Evolutionary conservation across 2,329 filamentous ascomycete species (phyloP).

Genomic region (Penicillium oxalicum): DNA sequence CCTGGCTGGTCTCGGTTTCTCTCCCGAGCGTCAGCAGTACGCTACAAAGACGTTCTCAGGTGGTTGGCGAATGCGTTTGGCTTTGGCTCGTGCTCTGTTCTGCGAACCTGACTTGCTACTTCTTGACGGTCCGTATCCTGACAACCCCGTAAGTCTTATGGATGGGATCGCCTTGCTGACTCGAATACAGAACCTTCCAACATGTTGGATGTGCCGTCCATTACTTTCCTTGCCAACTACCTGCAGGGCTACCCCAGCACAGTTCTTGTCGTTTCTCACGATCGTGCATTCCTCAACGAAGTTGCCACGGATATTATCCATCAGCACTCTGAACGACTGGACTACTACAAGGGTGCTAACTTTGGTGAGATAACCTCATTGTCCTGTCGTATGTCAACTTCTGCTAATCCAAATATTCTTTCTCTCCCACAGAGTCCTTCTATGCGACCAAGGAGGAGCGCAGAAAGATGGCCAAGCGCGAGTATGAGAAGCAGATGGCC

Average conservation of each 20-base stretch:
- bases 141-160: neutral
- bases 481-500: conserved; percentile 98
- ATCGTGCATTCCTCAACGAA: conserved; percentile 97
- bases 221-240: conserved; percentile 95
- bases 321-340: conserved; percentile 91
- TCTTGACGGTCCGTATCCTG: conserved; percentile 58
- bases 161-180: conserved; percentile 11
- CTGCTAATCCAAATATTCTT: conserved; percentile 15
- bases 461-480: conserved; percentile 89
- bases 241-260: conserved; percentile 92
- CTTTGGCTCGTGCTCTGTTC: conserved; percentile 88
- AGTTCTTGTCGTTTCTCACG: conserved; percentile 93
- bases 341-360: conserved; percentile 98
- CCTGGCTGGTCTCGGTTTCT: conserved; percentile 94
- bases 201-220: conserved; percentile 99
- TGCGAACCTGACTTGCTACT: conserved; percentile 94
- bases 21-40: conserved; percentile 80
- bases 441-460: conserved; percentile 97
- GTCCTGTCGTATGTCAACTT: neutral
- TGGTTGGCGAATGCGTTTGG: conserved; percentile 98
- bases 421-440: conserved; percentile 61
- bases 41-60: conserved; percentile 97
- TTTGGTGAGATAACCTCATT: conserved; percentile 50
- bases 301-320: conserved; percentile 99
- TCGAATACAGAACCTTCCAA: conserved; percentile 74